Evolutionary conservation across 257 asterid genomes (phyloP), one percentile per base, ranked within the genome.

Genomic region (Capsicum baccatum): DNA sequence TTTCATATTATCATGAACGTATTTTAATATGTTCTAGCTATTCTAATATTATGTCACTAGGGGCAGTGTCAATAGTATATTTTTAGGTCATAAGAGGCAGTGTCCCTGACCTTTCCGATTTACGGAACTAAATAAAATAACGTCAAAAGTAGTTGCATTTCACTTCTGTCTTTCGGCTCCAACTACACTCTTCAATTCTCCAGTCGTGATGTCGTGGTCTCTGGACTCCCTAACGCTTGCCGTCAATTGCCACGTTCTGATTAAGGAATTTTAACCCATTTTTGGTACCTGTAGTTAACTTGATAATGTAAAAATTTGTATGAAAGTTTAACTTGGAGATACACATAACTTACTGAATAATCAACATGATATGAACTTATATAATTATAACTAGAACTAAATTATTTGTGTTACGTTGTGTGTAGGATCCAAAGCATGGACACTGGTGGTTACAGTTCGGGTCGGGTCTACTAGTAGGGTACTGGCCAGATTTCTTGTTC

Each of bases 361-460:
- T 64, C 71, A 13, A 55, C 44, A 39, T 39, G 44, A 39, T 39
- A 39, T 55, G 14, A 55, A 15, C 62, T 57, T 15, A 57, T 14
- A 57, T 14, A 15, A 15, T 14, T 5, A 19, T 37, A 68, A 39
- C 2, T 8, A 39, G 26, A 68, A 5, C 55, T 69, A 6, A 13
- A 37, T 82, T 59, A 26, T 26, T 26, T 26, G 33, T 81, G 68
- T 9, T 8, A 26, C 33, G 33, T 42, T 76, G 64, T 48, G 2
- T 55, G 59, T 87, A 95, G 98, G 99, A 95, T 83, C 99, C 99
- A 8, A 94, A 94, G 74, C 99, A 95, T 84, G 99, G 99, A n/a
- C 96, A 95, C 35, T 95, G 99, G 99, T 95, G 99, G 99, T 94
- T 95, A 0, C 95, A 95, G 79, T 93, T 95, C 62, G 99, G 99